phyloP scores from a whole-genome alignment of 1,139 yeast genomes.

The Candida sp. region DNA sequence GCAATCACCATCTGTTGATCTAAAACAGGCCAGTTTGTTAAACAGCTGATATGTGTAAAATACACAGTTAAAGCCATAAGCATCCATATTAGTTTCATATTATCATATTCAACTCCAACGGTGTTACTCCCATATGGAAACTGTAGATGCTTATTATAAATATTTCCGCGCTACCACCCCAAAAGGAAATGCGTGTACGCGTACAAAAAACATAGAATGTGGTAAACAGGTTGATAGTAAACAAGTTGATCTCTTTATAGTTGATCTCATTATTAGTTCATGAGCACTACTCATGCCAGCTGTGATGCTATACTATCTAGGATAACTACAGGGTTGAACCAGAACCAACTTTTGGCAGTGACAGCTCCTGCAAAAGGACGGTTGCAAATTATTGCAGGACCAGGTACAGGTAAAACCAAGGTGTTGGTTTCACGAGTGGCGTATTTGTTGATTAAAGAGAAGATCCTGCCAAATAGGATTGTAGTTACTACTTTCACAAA shows the following conservation, averaged over 20 bases:
- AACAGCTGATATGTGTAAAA: background rate
- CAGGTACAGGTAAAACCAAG: conserved; percentile 87
- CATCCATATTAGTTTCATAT: background rate
- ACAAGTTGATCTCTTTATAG: no score
- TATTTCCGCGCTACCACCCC: background rate
- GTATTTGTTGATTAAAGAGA: conserved; percentile 49
- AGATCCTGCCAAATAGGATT: conserved; percentile 55
- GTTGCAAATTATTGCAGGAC: conserved; percentile 86
- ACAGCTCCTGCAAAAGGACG: conserved; percentile 48
- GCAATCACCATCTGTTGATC: conserved; percentile 25
- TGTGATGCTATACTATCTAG: background rate
- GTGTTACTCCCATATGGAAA: no score
- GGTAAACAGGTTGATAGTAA: background rate
- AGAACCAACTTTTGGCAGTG: conserved; percentile 60
- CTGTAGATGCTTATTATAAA: no score
- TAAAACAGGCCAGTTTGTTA: conserved; percentile 18
- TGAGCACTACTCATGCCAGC: background rate
- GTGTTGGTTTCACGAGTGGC: conserved; percentile 80
- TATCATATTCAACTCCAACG: background rate
- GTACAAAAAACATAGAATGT: background rate
- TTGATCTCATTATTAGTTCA: background rate
- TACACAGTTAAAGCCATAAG: background rate
- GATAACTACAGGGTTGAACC: conserved; percentile 38
- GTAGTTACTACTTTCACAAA: conserved; percentile 90
- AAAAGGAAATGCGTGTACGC: background rate